These are phyloP conservation scores for Paragyromitra xinjiangensis DNA, from an alignment of 495 filamentous ascomycete genomes.

Conservation along the genomic window DNA sequence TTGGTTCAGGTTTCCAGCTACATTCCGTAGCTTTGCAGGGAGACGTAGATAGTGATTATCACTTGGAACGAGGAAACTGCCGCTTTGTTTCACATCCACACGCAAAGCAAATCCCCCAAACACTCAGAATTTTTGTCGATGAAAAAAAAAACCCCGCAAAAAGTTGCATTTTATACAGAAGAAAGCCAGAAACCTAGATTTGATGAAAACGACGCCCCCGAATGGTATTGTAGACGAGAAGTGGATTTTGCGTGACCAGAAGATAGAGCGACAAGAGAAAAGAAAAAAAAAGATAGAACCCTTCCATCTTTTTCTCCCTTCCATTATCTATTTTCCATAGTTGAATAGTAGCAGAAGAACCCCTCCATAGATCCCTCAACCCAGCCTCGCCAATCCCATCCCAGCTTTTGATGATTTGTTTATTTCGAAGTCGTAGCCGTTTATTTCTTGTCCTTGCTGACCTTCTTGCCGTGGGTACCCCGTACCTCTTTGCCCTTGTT, in stretches of 20 bases:
- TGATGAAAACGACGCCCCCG: conserved; percentile 24
- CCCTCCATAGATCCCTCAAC: conserved; percentile 24
- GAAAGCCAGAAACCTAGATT: conserved; percentile 27
- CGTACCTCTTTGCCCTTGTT: conserved; percentile 98
- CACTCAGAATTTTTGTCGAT: conserved; percentile 1
- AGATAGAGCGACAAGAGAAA: conserved; percentile 18
- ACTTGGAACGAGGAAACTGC: not conserved
- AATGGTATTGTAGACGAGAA: conserved; percentile 39
- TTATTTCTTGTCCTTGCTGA: conserved; percentile 72
- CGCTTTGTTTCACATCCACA: not conserved
- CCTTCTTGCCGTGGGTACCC: conserved; percentile 87
- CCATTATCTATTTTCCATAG: conserved; percentile 53
- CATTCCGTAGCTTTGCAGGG: not conserved
- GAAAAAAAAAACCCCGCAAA: conserved; percentile 17
- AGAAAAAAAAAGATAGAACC: conserved; percentile 33
- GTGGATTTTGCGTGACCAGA: conserved; percentile 35
- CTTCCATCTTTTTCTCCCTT: conserved; percentile 28
- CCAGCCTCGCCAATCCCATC: conserved; percentile 20
- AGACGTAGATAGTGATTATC: not conserved
- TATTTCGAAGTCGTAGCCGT: conserved; percentile 36
- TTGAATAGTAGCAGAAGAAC: conserved; percentile 45
- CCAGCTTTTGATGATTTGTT: conserved; percentile 46
- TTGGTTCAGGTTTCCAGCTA: not conserved
- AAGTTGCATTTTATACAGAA: conserved; percentile 40
- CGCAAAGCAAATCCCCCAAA: not conserved